Conservation (phyloP, 2,329 filamentous ascomycete species). For the Colletotrichum sidae region DNA sequence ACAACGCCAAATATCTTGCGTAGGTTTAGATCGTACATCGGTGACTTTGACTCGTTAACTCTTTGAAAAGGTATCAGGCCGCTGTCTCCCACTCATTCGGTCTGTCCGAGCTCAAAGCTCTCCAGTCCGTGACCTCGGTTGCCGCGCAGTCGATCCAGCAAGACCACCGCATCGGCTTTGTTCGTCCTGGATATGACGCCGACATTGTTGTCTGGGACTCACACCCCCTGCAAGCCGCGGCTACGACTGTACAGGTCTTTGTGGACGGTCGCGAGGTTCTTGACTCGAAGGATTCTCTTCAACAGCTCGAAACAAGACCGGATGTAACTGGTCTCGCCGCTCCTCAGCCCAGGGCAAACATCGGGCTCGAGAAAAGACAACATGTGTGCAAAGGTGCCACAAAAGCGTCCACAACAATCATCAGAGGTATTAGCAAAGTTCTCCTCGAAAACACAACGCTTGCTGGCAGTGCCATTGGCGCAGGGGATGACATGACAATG, state of each 20-base stretch:
- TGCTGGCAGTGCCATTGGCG: no score
- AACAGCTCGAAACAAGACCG: not conserved
- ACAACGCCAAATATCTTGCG: conserved; percentile 54
- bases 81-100: conserved; percentile 53
- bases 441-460: not conserved
- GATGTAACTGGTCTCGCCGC: not conserved
- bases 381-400: not conserved
- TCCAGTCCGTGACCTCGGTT: conserved; percentile 57
- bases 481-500: not conserved
- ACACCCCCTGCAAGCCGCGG: conserved; percentile 57
- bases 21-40: conserved; percentile 24
- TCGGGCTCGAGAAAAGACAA: not conserved
- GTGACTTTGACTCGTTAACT: not conserved
- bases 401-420: not conserved
- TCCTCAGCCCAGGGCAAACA: not conserved
- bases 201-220: conserved; percentile 62
- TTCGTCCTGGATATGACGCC: conserved; percentile 58
- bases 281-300: not conserved
- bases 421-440: conserved; percentile 9
- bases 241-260: conserved; percentile 58
- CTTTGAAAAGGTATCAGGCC: conserved; percentile 44
- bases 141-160: conserved; percentile 56
- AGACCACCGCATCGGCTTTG: conserved; percentile 56
- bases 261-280: conserved; percentile 52
- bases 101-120: conserved; percentile 51